A percentile compares a stretch with the other conserved stretches of the same genome.
phyloP scores from a whole-genome alignment of 768 basidiomycete species.

The Suillus spraguei region DNA sequence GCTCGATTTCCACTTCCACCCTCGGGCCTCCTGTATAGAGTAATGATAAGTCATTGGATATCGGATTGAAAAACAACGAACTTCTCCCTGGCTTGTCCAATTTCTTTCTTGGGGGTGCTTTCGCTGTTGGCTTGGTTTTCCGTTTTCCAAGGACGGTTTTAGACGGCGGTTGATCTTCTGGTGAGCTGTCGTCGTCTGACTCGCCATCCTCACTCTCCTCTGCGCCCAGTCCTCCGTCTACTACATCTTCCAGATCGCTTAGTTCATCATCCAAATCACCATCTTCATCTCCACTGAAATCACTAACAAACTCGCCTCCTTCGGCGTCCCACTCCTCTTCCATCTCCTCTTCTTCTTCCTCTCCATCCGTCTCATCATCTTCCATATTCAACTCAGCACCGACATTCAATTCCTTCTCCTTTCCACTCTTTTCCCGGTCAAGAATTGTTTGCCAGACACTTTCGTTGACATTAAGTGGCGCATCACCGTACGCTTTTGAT shows the following conservation, averaged over 20 bases:
- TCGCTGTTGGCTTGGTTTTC: slow-evolving; percentile 50
- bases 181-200: slow-evolving; percentile 40
- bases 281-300: slow-evolving; percentile 56
- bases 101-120: slow-evolving; percentile 50
- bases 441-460: slow-evolving; percentile 92
- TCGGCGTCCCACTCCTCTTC: slow-evolving; percentile 55
- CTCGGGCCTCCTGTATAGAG: slow-evolving; percentile 62
- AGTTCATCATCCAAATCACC: slow-evolving; percentile 37
- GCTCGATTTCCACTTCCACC: slow-evolving; percentile 96
- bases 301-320: slow-evolving; percentile 56
- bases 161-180: slow-evolving; percentile 39
- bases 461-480: slow-evolving; percentile 97
- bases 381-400: slow-evolving; percentile 44
- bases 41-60: slow-evolving; percentile 18
- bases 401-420: slow-evolving; percentile 45
- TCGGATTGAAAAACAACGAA: slow-evolving; percentile 34
- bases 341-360: slow-evolving; percentile 50
- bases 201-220: slow-evolving; percentile 48
- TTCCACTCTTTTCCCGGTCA: slow-evolving; percentile 68
- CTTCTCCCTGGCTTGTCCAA: slow-evolving; percentile 65
- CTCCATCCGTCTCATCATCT: slow-evolving; percentile 59
- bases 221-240: slow-evolving; percentile 39
- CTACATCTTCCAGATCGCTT: slow-evolving; percentile 70
- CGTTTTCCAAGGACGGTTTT: slow-evolving; percentile 66
- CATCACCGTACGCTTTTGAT: slow-evolving; percentile 96